Conservation (phyloP, 371 early-diverging fungal species). For the Actinomucor elegans region DNA sequence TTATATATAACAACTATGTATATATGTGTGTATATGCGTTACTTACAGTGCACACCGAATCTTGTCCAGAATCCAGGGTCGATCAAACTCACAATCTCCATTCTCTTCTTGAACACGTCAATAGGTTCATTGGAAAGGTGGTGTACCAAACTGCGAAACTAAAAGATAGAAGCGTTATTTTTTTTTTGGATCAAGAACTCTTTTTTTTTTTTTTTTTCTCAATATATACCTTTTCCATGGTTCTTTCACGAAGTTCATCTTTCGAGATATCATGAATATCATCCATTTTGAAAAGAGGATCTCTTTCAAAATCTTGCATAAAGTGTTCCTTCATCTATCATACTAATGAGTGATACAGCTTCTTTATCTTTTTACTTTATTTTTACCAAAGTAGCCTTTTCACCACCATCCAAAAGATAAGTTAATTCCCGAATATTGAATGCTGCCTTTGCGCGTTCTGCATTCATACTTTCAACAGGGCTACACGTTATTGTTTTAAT, state of each 20-base stretch:
- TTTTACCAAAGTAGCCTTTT: slow-evolving; percentile 57
- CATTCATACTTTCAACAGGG: slow-evolving; percentile 47
- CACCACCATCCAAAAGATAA: slow-evolving; percentile 83
- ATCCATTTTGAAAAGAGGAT: slow-evolving; percentile 81
- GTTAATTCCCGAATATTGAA: slow-evolving; percentile 82
- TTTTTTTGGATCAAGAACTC: background rate
- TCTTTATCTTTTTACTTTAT: background rate
- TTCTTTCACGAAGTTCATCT: slow-evolving; percentile 79
- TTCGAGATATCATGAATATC: slow-evolving; percentile 80
- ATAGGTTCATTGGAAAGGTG: slow-evolving; percentile 77
- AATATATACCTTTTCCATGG: slow-evolving; percentile 73
- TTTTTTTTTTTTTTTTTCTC: too few relatives aligned
- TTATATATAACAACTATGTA: too few relatives aligned
- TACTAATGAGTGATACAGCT: background rate
- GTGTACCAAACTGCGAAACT: slow-evolving; percentile 73
- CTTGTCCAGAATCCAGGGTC: slow-evolving; percentile 95
- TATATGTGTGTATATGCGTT: background rate
- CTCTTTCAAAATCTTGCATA: slow-evolving; percentile 88
- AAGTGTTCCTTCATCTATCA: slow-evolving; percentile 72
- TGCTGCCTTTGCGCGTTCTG: slow-evolving; percentile 75
- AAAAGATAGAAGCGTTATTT: background rate
- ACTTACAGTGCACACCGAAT: slow-evolving; percentile 82
- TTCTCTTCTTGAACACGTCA: slow-evolving; percentile 72
- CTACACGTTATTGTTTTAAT: slow-evolving; percentile 7
- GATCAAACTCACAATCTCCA: slow-evolving; percentile 80